phyloP scores from a whole-genome alignment of 2,329 filamentous ascomycete genomes.

The Calonectria montana region DNA sequence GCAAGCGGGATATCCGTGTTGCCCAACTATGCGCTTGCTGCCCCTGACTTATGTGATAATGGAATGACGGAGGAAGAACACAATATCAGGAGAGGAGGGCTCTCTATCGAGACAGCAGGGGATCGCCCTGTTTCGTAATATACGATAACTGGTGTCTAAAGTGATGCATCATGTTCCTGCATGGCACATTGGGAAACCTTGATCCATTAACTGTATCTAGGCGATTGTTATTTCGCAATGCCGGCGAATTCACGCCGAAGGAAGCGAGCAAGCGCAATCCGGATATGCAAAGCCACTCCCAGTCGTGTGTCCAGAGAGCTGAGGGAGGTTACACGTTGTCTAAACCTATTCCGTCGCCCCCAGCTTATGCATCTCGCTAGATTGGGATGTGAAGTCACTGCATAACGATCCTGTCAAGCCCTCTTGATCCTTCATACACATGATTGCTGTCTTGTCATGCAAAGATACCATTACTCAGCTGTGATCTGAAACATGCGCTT shows the following conservation, averaged over 20 bases:
- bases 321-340: neutral
- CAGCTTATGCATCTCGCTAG: constrained; percentile 12
- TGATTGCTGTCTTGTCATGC: neutral
- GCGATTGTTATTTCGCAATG: neutral
- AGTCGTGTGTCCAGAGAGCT: neutral
- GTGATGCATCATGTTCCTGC: neutral
- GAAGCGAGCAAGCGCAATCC: neutral
- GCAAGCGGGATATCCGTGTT: neutral
- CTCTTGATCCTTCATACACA: neutral
- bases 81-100: neutral
- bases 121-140: neutral
- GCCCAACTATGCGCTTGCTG: neutral
- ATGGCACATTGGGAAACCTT: neutral
- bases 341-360: neutral
- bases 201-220: neutral
- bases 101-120: neutral
- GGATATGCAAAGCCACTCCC: neutral
- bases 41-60: neutral
- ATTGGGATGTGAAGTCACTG: constrained; percentile 6
- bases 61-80: neutral
- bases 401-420: neutral
- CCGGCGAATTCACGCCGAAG: neutral
- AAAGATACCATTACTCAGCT: constrained; percentile 1
- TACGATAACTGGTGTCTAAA: neutral
- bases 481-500: constrained; percentile 21